Base-by-base conservation (phyloP, 169 alveolate genomes). In the Cryptosporidium baileyi region DNA sequence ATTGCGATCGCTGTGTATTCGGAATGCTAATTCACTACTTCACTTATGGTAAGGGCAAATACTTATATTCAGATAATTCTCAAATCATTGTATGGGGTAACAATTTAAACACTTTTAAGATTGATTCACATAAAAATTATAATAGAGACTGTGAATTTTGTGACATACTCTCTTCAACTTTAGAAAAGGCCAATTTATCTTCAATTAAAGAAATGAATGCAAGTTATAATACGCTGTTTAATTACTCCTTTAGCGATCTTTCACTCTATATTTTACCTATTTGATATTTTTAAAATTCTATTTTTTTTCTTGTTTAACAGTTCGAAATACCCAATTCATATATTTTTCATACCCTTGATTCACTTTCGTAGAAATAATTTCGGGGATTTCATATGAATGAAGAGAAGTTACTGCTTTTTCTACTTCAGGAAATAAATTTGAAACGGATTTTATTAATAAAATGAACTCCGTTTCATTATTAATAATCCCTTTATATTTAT, bases 1-100 rank as follows among this genome's bases (percentile, higher is more conserved):
- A 74, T 22, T 74, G 85, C 3, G 85, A 74, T 38, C 65, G 85
- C 26, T 74, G 85, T 40, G 67, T 54, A 51, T 74, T 74, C 38
- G 85, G 85, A 34, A 74, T 74, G 85, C 34, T 74, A 0, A 22
- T 74, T 36, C 54, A 74, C 19, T 74, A 74, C 57, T 74, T 74
- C 26, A 51, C 30, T 34, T 32, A 1, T 30, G 85, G 74, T 11
- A 43, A 30, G 15, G 85, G 85, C 24, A 65, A 65, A 47, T 11
- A 8, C 13, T 19, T 65, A 5, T 65, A 65, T 51, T 45, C 61
- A 65, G 41, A 54, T 17, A 40, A 43, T 26, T 17, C 61, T 9
- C 30, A 36, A 36, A 54, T 74, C 22, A 74, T 74, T 32, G 57
- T 74, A 36, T 74, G 85, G 85, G 85, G 85, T 3, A 74, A 74